These are phyloP conservation scores for Lecanicillium sp. DNA, from an alignment of 2,329 filamentous ascomycete species.

Conservation along the genomic window DNA sequence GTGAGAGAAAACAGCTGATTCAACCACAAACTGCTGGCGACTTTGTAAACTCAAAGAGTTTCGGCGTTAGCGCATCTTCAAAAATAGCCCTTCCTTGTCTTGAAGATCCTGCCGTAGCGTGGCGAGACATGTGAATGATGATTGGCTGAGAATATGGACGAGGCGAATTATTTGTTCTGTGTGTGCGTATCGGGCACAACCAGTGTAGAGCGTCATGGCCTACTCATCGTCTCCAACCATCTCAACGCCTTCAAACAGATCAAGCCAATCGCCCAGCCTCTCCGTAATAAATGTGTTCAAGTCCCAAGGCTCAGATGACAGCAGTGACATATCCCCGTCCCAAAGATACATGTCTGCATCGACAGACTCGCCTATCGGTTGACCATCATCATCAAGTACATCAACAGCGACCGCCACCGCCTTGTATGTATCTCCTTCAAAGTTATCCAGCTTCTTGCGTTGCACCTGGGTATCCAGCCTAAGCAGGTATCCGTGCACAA, in stretches of 20 bases:
- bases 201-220: too few relatives aligned
- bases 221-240: slow-evolving; percentile 9
- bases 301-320: slow-evolving; percentile 16
- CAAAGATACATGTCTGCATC: slow-evolving; percentile 25
- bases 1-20: too few relatives aligned
- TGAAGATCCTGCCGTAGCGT: too few relatives aligned
- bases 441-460: slow-evolving; percentile 24
- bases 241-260: slow-evolving; percentile 14
- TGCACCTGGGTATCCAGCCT: slow-evolving; percentile 14
- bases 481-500: slow-evolving; percentile 18
- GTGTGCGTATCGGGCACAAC: too few relatives aligned
- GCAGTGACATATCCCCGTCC: slow-evolving; percentile 11
- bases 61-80: too few relatives aligned
- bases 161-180: too few relatives aligned
- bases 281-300: slow-evolving; percentile 17
- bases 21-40: too few relatives aligned
- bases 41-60: too few relatives aligned
- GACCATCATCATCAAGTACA: slow-evolving; percentile 3
- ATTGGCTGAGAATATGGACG: too few relatives aligned
- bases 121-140: too few relatives aligned
- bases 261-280: slow-evolving; percentile 20
- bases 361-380: slow-evolving; percentile 7
- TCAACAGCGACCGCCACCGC: slow-evolving; percentile 7
- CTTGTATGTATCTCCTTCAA: slow-evolving; percentile 20
- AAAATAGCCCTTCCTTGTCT: too few relatives aligned